Evolutionary conservation across 768 basidiomycete genomes (phyloP), one percentile per base, ranked within the genome.

Genomic region (Paxillus rubicundulus): DNA sequence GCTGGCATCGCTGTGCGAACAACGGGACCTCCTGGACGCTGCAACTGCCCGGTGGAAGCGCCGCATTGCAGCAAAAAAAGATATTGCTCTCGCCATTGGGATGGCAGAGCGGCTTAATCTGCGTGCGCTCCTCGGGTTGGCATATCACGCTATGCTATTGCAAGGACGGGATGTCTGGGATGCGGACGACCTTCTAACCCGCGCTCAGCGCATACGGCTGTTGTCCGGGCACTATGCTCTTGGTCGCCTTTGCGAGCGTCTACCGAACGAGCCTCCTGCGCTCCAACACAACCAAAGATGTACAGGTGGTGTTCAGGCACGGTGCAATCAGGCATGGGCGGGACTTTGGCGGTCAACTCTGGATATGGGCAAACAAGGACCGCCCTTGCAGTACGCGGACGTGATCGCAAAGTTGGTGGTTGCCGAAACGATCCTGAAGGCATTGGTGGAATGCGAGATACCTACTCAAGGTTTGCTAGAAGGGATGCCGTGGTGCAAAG

Each of bases 201-300:
- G 77, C 12, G 64, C 74, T n/a, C 80, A 82, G 55, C 72, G 77
- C 9, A 71, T 81, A 30, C 77, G 79, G 36, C 67, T 83, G 37
- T 64, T 82, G 8, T 79, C 77, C 21, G 82, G 82, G 14, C 75
- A 78, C 60, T 78, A 82, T 60, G 72, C 74, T 33, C 72, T 82
- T 21, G 70, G 70, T 5, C 71, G 73, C 50, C 63, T 76, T 28
- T 76, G 76, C 69, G 75, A 78, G 43, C 66, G 70, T 16, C 70
- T 82, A 7, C 72, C 76, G 5, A 61, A 55, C 40, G 71, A 67
- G 28, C 70, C 79, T 12, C 81, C 80, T 16, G 50, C 60, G 32
- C 60, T 81, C 27, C 63, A 67, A 41, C 81, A 81, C 57, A 69
- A 66, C 44, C 64, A 68, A 18, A 67, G 74, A 21, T 81, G 80